Conservation (phyloP, 495 filamentous ascomycete genomes). For the Hypoxylon fragiforme region DNA sequence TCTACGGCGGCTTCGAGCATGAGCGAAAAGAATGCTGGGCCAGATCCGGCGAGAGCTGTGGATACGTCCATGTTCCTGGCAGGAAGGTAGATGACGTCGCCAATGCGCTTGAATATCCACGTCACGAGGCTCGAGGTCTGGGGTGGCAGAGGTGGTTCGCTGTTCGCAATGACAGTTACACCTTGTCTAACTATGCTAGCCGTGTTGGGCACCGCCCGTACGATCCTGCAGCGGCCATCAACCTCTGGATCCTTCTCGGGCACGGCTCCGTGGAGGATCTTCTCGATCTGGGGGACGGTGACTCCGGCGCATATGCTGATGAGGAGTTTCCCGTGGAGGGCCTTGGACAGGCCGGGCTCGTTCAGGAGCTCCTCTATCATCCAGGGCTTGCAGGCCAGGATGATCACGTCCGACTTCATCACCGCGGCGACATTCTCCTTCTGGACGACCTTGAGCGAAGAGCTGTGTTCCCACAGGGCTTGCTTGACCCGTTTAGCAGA, state of each 20-base stretch:
- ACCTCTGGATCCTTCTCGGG: constrained; percentile 40
- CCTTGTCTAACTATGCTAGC: constrained; percentile 68
- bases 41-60: constrained; percentile 75
- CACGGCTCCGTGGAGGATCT: constrained; percentile 55
- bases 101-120: constrained; percentile 78
- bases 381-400: constrained; percentile 80
- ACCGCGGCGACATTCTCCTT: constrained; percentile 63
- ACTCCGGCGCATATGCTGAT: constrained; percentile 88
- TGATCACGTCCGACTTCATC: constrained; percentile 62
- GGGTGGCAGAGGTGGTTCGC: constrained; percentile 58
- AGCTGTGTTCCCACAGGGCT: constrained; percentile 57
- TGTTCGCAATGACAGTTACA: constrained; percentile 77
- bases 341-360: constrained; percentile 66
- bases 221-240: constrained; percentile 57
- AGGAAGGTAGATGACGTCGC: constrained; percentile 66
- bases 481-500: constrained; percentile 64
- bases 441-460: constrained; percentile 48
- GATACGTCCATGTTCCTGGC: constrained; percentile 70
- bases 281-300: constrained; percentile 63
- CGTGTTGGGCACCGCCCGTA: constrained; percentile 83
- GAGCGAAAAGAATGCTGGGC: constrained; percentile 78
- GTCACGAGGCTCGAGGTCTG: constrained; percentile 60
- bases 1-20: constrained; percentile 77
- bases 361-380: constrained; percentile 67
- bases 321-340: constrained; percentile 75